Base-by-base conservation (phyloP, 2,329 filamentous ascomycete species). In the Cryphonectria carpinicola region DNA sequence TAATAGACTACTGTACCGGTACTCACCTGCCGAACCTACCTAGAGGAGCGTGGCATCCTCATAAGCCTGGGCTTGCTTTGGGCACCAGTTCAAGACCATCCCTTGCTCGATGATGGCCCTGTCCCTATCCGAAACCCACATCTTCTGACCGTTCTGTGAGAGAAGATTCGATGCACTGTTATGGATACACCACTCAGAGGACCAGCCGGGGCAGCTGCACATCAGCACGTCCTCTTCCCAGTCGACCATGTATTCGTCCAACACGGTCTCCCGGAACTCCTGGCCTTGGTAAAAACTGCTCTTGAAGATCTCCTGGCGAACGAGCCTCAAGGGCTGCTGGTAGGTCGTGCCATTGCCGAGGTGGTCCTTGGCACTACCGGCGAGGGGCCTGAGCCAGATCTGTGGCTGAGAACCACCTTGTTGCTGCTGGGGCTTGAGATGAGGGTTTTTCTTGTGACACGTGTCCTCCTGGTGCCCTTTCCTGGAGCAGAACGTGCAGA, bases 201-300 rank as follows among this genome's bases (percentile, higher is more conserved):
- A 19, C 37, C 54, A 56, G 11, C 2, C 58, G 32, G 32, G 37
- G 54, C 65, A 60, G 37, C 35, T 28, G n/a, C 65, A 60, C 65
- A 67, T 67, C 37, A 67, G 39, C 37, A 67, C 64, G 25, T 66
- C 65, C 14, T 39, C 54, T 6, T 67, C 65, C 5, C 25, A 60
- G 52, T 67, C 65, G n/a, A 67, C n/a, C 22, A 67, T 43, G 28
- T 32, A 46, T 11, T 61, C 52, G n/a, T 67, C 65, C 19, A 52
- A 8, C 64, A 1, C 13, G 58, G 19, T 61, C 17, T 61, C 58
- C 3, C 8, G 19, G 58, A 37, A 61, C 58, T 61, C 35, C 35
- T 61, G 32, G 58, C 58, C 43, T 13, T 37, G 64, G 32, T 25
- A 65, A 28, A 22, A 37, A 22, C 32, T 25, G 46, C 46, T 65